A percentile compares a stretch with the other conserved stretches of the same genome.
Evolutionary conservation across 768 basidiomycete species (phyloP).

Genomic region (Trametes gibbosa): DNA sequence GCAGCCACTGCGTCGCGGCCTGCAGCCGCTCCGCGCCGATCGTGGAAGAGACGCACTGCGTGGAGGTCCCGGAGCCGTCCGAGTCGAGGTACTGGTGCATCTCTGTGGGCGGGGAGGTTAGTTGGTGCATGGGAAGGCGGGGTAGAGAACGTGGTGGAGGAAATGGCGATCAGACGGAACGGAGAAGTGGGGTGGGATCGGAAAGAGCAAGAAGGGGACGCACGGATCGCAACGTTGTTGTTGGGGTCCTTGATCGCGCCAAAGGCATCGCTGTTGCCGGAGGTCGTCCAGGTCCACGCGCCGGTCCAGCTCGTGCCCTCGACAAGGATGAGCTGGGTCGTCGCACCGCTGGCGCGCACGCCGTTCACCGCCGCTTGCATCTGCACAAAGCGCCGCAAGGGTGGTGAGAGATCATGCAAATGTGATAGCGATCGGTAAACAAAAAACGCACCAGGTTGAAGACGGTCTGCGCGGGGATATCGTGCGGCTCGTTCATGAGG

Average conservation of each 20-base stretch:
- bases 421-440: neutral
- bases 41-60: slow-evolving; percentile 53
- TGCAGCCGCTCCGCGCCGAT: slow-evolving; percentile 58
- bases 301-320: slow-evolving; percentile 52
- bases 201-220: no score
- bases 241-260: slow-evolving; percentile 52
- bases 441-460: slow-evolving; percentile 43
- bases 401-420: no score
- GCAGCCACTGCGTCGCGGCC: slow-evolving; percentile 56
- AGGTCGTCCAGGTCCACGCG: slow-evolving; percentile 59
- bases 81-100: slow-evolving; percentile 74
- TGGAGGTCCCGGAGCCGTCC: slow-evolving; percentile 56
- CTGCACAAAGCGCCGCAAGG: slow-evolving; percentile 23
- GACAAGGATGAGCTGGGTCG: slow-evolving; percentile 36
- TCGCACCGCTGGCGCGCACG: slow-evolving; percentile 62
- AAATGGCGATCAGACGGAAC: neutral
- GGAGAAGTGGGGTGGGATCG: no score
- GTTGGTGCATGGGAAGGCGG: neutral
- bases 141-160: no score
- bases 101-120: slow-evolving; percentile 33
- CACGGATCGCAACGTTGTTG: slow-evolving; percentile 60
- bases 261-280: slow-evolving; percentile 55
- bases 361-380: slow-evolving; percentile 67
- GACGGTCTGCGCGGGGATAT: slow-evolving; percentile 50
- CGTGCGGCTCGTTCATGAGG: slow-evolving; percentile 66